Base-by-base conservation (phyloP, 75 land plant genomes). In the Cunninghamia lanceolata region DNA sequence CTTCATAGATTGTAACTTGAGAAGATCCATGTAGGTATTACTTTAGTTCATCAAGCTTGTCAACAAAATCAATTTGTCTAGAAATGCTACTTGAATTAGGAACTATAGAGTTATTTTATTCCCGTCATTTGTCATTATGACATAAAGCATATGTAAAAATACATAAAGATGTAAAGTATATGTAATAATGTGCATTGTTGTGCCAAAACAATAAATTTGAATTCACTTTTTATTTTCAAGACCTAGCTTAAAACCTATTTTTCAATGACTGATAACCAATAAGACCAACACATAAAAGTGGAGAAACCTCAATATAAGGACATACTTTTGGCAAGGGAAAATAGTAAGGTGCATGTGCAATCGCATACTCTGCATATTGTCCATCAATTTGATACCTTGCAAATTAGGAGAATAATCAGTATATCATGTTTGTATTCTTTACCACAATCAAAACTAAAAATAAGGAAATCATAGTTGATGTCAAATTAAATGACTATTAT, bases 341-440 rank as follows among this genome's bases (percentile, higher is more conserved):
- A 84, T 81, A 84, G 70, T 84, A 84, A 30, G 46, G 34, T 45
- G 85, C 85, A 84, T 84, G 40, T 46, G 85, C 85, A 21, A 84
- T 81, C 56, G 85, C 40, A 84, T 84, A 84, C 15, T 85, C 86
- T 7, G 86, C 86, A 85, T 85, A 76, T 2, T 84, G 84, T 39
- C 86, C 86, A 85, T 85, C 86, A 39, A 85, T 85, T 28, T 70
- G 82, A 85, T 85, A 85, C 40, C 86, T 84, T 85, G 84, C 40
- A 50, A 46, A 46, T 32, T 11, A 34, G 36, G 36, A 3, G 36
- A 73, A 28, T 35, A 73, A 73, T 32, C 36, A 82, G 52, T 11
- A 82, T 40, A n/a, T 38, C 46, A 2, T 46, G 16, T 43, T 40
- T 11, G 11, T 82, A 34, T 5, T 50, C 52, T 50, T 50, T 50